A percentile compares a stretch with the other conserved stretches of the same genome.
phyloP scores from a whole-genome alignment of 1,139 yeast genomes.

The Scheffersomyces stambukii region DNA sequence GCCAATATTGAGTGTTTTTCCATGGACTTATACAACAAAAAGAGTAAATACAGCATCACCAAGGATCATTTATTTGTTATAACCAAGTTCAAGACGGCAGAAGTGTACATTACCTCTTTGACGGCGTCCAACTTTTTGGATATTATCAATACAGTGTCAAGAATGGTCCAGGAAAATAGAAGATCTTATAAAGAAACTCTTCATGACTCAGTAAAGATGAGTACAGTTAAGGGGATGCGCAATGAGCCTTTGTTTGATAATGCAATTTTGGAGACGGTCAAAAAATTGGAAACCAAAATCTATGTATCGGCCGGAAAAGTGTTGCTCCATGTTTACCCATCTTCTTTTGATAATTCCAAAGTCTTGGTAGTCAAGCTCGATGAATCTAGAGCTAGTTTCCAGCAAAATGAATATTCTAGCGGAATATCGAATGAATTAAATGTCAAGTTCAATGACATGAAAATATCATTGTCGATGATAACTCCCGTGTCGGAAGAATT shows the following conservation, averaged over 20 bases:
- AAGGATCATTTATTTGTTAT: conserved; percentile 63
- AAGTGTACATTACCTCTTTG: conserved; percentile 70
- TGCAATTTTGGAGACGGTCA: conserved; percentile 35
- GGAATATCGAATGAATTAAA: conserved; percentile 48
- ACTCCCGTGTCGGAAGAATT: conserved; percentile 42
- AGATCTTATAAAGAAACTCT: conserved; percentile 72
- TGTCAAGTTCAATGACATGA: conserved; percentile 56
- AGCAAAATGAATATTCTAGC: conserved; percentile 48
- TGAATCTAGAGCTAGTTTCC: conserved; percentile 56
- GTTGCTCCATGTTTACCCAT: conserved; percentile 68
- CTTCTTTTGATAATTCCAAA: conserved; percentile 69
- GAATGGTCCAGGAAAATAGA: conserved; percentile 71
- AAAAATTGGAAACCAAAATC: conserved; percentile 53
- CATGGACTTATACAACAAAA: conserved; percentile 66
- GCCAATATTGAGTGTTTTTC: conserved; percentile 47
- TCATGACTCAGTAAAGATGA: conserved; percentile 39
- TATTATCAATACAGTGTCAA: conserved; percentile 63
- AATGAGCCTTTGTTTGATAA: conserved; percentile 12
- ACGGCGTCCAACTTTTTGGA: conserved; percentile 82
- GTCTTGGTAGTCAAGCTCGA: conserved; percentile 64
- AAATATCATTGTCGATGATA: conserved; percentile 60
- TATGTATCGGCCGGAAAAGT: conserved; percentile 55
- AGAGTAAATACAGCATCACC: conserved; percentile 38
- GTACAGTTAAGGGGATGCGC: conserved; percentile 16
- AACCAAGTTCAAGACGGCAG: conserved; percentile 52